A percentile compares a stretch with the other conserved stretches of the same genome.
Evolutionary conservation across 768 basidiomycete genomes (phyloP).

Genomic region (Leccinum boreale): DNA sequence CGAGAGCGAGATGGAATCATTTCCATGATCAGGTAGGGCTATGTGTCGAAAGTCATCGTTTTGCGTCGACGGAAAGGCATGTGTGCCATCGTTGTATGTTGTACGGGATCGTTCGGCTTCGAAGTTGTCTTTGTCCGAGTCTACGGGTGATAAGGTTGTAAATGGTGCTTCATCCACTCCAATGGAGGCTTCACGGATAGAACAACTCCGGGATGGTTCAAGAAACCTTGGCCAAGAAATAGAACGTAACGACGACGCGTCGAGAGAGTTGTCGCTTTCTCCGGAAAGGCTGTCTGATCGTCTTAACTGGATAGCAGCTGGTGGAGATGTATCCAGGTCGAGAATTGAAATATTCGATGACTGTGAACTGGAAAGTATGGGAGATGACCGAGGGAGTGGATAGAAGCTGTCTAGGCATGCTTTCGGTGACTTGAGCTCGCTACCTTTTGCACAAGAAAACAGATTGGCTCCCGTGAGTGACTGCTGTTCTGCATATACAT

Average conservation of each 20-base stretch:
- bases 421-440: neutral
- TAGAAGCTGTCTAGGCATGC: neutral
- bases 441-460: neutral
- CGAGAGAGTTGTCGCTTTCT: neutral
- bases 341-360: slow-evolving; percentile 16
- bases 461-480: neutral
- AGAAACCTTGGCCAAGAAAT: neutral
- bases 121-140: neutral
- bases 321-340: slow-evolving; percentile 23
- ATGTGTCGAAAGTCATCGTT: neutral
- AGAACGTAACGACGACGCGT: neutral
- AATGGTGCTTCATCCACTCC: neutral
- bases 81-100: neutral
- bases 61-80: neutral
- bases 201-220: neutral
- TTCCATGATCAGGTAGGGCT: neutral
- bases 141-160: neutral
- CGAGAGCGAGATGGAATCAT: neutral
- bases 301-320: neutral
- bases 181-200: neutral
- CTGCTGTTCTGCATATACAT: slow-evolving; percentile 2
- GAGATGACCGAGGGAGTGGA: slow-evolving; percentile 24
- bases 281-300: neutral
- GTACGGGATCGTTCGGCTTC: neutral
- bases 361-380: slow-evolving; percentile 15